A percentile compares a stretch with the other conserved stretches of the same genome.
phyloP scores from a whole-genome alignment of 78 protist species.

The Mantamonas sphyraenae region DNA sequence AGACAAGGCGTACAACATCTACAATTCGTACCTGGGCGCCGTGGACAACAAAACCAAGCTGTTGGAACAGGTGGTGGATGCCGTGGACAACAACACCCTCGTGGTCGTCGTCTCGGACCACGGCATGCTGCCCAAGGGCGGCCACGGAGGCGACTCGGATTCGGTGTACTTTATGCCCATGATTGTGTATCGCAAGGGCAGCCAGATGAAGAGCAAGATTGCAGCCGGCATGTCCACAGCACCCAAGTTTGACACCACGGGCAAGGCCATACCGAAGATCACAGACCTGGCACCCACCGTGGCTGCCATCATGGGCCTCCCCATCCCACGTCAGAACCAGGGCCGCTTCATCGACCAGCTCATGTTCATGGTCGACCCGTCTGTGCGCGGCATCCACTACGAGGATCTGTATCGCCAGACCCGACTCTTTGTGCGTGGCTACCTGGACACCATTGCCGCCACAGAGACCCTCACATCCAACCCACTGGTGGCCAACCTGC shows the following conservation, averaged over 20 bases:
- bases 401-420: too few species aligned
- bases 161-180: neutral
- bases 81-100: constrained; percentile 7
- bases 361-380: too few species aligned
- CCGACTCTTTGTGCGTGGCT: too few species aligned
- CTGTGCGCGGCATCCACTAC: too few species aligned
- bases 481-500: too few species aligned
- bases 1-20: neutral
- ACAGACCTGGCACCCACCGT: too few species aligned
- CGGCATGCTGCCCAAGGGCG: constrained; percentile 12
- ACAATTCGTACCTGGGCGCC: constrained; percentile 8
- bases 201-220: neutral
- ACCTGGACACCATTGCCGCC: too few species aligned
- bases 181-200: neutral
- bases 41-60: constrained; percentile 6
- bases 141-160: neutral
- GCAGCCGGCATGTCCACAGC: neutral
- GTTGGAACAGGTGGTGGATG: neutral
- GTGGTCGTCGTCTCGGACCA: constrained; percentile 20
- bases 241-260: neutral
- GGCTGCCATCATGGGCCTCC: too few species aligned
- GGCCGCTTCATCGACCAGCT: too few species aligned
- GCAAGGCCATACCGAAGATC: neutral
- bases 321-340: too few species aligned
- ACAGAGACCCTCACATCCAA: too few species aligned